phyloP scores from a whole-genome alignment of 768 basidiomycete species.

The Calocybe gangraenosa region DNA sequence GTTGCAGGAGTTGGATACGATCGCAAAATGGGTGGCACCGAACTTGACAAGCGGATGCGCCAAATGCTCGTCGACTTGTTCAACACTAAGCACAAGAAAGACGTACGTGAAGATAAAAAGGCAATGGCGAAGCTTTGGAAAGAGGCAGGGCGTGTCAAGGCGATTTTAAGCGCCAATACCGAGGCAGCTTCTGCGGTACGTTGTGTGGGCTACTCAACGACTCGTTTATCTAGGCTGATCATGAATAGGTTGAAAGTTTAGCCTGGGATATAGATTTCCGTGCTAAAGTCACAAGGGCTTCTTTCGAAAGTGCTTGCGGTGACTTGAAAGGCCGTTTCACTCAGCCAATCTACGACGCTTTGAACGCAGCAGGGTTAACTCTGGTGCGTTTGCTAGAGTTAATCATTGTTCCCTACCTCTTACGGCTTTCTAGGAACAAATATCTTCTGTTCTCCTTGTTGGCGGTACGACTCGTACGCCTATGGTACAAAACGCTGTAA shows the following conservation, averaged over 20 bases:
- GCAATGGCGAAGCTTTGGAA: constrained; percentile 95
- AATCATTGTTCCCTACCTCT: background rate
- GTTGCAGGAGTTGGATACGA: constrained; percentile 85
- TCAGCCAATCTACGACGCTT: constrained; percentile 71
- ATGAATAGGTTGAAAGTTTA: constrained; percentile 77
- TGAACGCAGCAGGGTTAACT: constrained; percentile 60
- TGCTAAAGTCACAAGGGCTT: constrained; percentile 66
- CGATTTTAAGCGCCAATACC: constrained; percentile 87
- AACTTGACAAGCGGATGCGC: constrained; percentile 78
- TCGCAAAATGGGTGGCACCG: constrained; percentile 70
- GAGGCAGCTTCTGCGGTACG: constrained; percentile 72
- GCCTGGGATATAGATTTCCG: constrained; percentile 91
- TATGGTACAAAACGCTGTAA: constrained; percentile 84
- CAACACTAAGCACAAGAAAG: constrained; percentile 62
- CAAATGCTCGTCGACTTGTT: constrained; percentile 78
- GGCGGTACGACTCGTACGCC: constrained; percentile 90
- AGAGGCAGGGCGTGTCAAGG: constrained; percentile 88
- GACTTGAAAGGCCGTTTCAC: constrained; percentile 63
- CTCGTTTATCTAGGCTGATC: no score
- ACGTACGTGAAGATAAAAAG: constrained; percentile 67
- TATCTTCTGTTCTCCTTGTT: constrained; percentile 88
- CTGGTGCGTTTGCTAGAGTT: constrained; percentile 40
- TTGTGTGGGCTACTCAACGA: background rate
- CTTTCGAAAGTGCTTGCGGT: constrained; percentile 73
- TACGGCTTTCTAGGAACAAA: constrained; percentile 54